A percentile compares a stretch with the other conserved stretches of the same genome.
Conservation (phyloP, 1,284 basidiomycete genomes). For the Somion occarium region DNA sequence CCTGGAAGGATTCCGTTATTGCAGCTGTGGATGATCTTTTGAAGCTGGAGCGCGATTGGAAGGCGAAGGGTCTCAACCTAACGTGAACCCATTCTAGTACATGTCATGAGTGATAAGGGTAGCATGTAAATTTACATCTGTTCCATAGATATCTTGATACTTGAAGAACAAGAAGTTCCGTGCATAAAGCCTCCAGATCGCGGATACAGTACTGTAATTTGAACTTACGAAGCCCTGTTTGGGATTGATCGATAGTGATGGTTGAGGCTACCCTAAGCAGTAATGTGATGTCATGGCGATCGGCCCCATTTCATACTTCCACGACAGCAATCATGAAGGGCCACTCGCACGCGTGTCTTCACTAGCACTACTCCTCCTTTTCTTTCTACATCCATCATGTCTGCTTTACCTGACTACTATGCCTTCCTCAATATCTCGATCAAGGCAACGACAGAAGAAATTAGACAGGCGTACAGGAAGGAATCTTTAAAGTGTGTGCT, state of each 20-base stretch:
- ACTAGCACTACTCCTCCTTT: not conserved
- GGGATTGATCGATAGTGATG: too few relatives aligned
- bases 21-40: conserved; percentile 13
- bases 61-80: conserved; percentile 6
- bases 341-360: not conserved
- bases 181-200: too few relatives aligned
- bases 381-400: conserved; percentile 32
- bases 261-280: not conserved
- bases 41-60: conserved; percentile 8
- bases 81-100: too few relatives aligned
- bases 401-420: conserved; percentile 77
- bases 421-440: conserved; percentile 52
- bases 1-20: conserved; percentile 18
- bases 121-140: too few relatives aligned
- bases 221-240: too few relatives aligned
- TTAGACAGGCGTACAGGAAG: conserved; percentile 79
- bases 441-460: conserved; percentile 65
- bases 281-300: not conserved
- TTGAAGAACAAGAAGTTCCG: too few relatives aligned
- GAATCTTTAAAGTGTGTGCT: conserved; percentile 58
- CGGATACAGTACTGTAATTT: too few relatives aligned
- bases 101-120: too few relatives aligned
- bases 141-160: too few relatives aligned
- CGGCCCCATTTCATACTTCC: not conserved
- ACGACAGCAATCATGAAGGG: not conserved